Evolutionary conservation across 306 rosid species (phyloP), one percentile per base, ranked within the genome.

Genomic region (Begonia loranthoides): DNA sequence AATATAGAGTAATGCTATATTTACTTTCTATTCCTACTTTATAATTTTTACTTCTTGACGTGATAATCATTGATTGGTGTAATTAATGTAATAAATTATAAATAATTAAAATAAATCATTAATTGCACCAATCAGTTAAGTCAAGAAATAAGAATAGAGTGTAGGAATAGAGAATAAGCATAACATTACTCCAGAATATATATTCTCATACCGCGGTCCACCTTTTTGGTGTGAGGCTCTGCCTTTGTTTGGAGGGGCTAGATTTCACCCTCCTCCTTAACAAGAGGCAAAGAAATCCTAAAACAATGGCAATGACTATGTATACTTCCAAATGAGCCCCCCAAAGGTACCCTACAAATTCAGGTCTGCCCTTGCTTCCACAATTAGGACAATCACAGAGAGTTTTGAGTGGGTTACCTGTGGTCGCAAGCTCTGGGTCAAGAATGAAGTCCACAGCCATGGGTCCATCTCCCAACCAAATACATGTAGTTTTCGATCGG

Each of bases 381-480:
- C 83, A 68, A 50, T 66, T 63, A 28, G 36, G 36, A 64, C 89
- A 81, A 46, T 73, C 93, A 54, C 67, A 61, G 48, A 63, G 54
- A 60, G 74, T 54, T 60, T 73, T 75, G 55, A 39, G 73, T 56
- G 67, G 51, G 49, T 60, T 60, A 50, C 77, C 79, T 56, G 64
- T 56, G 61, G 51, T 36, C 45, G 50, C 28, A 45, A 67, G 66
- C 63, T 78, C 77, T 49, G 82, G 87, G 34, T 86, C 84, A 38
- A 90, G 94, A 70, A 86, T 75, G 73, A 90, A 90, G 82, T 90
- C 95, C 65, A 80, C 61, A 2, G 89, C 69, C 68, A 55, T 59
- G 10, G 80, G 76, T 55, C 84, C 80, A 51, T 70, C 83, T 44
- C 80, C 83, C 58, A 90, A 65, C 92, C 82, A 82, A 68, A 86